Conservation (phyloP, 371 early-diverging fungal genomes). For the Umbelopsis sp. region DNA sequence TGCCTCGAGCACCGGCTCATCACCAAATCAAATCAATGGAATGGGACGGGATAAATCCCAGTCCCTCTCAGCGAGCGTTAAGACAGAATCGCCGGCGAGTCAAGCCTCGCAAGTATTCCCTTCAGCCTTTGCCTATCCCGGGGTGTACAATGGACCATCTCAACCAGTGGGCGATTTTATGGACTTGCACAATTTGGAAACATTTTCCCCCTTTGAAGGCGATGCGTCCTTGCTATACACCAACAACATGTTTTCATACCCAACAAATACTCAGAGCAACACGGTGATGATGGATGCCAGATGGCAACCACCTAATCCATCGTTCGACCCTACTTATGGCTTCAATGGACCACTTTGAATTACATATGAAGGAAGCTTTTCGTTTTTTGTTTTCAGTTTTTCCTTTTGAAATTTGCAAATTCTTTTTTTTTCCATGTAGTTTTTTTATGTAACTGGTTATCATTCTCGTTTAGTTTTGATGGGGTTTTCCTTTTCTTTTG, state of each 20-base stretch:
- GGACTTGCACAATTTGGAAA: neutral
- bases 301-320: neutral
- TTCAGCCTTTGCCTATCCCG: neutral
- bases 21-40: neutral
- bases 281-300: neutral
- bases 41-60: neutral
- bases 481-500: neutral
- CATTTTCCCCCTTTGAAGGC: neutral
- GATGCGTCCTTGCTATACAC: neutral
- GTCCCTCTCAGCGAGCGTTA: neutral
- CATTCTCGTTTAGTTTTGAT: no score
- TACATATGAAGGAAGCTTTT: no score
- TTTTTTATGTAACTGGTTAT: no score
- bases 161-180: neutral
- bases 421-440: neutral
- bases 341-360: neutral
- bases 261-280: neutral
- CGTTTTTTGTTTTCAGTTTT: neutral
- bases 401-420: neutral
- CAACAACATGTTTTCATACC: neutral
- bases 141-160: neutral
- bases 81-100: neutral
- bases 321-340: slow-evolving; percentile 9
- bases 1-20: slow-evolving; percentile 4
- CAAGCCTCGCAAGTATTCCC: neutral